phyloP scores from a whole-genome alignment of 176 grass and related monocot genomes.

The Bolboschoenus planiculmis region DNA sequence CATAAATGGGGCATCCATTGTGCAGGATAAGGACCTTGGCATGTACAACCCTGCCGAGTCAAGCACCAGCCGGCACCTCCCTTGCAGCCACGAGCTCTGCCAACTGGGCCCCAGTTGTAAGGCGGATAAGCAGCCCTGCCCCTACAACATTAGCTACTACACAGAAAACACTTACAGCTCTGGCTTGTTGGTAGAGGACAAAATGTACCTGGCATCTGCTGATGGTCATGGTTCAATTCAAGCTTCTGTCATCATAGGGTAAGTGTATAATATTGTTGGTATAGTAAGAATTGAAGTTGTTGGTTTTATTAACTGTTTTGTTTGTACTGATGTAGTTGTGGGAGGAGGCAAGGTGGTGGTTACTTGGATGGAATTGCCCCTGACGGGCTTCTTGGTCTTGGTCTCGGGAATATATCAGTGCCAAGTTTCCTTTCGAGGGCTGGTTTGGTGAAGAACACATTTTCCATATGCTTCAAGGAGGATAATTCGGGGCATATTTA shows the following conservation, averaged over 20 bases:
- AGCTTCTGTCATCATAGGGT: constrained; percentile 92
- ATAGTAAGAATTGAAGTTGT: background rate
- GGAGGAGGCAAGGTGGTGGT: constrained; percentile 78
- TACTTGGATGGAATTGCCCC: constrained; percentile 92
- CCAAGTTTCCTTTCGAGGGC: constrained; percentile 86
- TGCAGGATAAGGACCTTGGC: constrained; percentile 97
- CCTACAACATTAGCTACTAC: constrained; percentile 64
- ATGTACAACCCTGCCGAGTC: constrained; percentile 89
- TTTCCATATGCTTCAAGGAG: constrained; percentile 87
- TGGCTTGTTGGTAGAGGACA: constrained; percentile 84
- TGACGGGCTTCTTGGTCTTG: constrained; percentile 91
- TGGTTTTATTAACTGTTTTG: background rate
- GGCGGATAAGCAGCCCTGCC: constrained; percentile 75
- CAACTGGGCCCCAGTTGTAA: constrained; percentile 44
- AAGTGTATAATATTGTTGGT: background rate
- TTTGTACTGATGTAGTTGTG: constrained; percentile 52
- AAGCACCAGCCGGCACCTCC: constrained; percentile 73
- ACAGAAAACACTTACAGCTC: constrained; percentile 96
- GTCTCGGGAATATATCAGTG: constrained; percentile 80
- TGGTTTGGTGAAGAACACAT: constrained; percentile 76
- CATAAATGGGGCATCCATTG: constrained; percentile 92
- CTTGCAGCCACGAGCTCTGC: constrained; percentile 83
- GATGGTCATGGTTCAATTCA: constrained; percentile 50
- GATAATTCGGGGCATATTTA: constrained; percentile 86
- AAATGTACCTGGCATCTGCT: constrained; percentile 55